Base-by-base conservation (phyloP, 1,284 basidiomycete genomes). In the Trichosporon sp. region DNA sequence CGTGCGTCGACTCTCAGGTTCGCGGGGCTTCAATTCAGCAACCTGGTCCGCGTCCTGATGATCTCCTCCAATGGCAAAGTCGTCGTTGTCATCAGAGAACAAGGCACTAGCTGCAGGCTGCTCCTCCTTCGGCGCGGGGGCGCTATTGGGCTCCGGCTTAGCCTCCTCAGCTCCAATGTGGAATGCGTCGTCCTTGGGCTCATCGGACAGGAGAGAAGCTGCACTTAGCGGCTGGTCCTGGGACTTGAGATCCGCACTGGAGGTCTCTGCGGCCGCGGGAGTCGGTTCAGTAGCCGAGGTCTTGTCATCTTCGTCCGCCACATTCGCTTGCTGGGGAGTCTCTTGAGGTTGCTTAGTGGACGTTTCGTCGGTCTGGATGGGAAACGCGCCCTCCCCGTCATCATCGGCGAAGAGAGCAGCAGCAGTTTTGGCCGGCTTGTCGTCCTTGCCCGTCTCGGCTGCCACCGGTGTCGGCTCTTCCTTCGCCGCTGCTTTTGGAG, bases 401-500 rank as follows among this genome's bases (percentile, higher is more conserved):
- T 70, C 72, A 32, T 70, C 72, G 0, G 72, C 54, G 35, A 76
- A 69, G 11, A 74, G 70, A 1, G 73, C 70, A 5, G 72, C 69
- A 8, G 70, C 63, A 35, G 59, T 2, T 16, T 35, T 32, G 31
- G 11, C 32, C 14, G 31, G 31, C 32, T n/a, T n/a, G 32, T 63
- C 59, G 16, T 35, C 59, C 56, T 31, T 61, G 12, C 11, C 10
- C 43, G 14, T n/a, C 16, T n/a, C 11, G 4, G 5, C 10, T 6
- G 37, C 31, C 46, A 40, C 56, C 2, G 26, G 10, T 11, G 35
- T 51, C 26, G 59, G 32, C 4, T 14, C 46, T 10, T 37, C 35
- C 35, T 37, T 37, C 48, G 16, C 26, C 43, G 7, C 46, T 38
- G 12, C 35, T 38, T 40, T 38, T 19, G 12, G 35, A 40, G 26